Evolutionary conservation across 192 early-diverging fungal species (phyloP).

Genomic region (Spizellomyces punctatus): DNA sequence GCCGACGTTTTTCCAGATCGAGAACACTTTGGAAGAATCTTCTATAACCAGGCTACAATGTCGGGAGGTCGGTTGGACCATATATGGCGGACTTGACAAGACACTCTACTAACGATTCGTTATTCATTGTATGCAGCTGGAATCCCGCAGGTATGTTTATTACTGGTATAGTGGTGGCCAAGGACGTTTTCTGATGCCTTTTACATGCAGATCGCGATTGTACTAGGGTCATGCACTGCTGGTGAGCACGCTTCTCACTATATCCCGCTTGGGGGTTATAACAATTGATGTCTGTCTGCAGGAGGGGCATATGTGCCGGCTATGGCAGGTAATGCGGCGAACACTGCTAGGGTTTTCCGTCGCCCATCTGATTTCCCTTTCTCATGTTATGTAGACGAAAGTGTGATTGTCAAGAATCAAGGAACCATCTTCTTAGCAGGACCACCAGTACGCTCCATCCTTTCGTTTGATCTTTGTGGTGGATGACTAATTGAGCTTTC

Average conservation of each 20-base stretch:
- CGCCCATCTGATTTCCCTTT: too few relatives aligned
- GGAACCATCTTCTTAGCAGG: constrained; percentile 97
- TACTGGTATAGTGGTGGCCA: neutral
- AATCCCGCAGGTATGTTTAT: constrained; percentile 71
- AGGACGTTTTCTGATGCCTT: neutral
- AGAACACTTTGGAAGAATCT: constrained; percentile 87
- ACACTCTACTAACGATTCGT: too few relatives aligned
- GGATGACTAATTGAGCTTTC: neutral
- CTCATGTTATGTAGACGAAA: constrained; percentile 65
- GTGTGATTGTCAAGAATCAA: constrained; percentile 92
- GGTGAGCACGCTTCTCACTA: constrained; percentile 44
- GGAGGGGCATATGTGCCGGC: constrained; percentile 94
- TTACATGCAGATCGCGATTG: constrained; percentile 74
- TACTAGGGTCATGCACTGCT: constrained; percentile 96
- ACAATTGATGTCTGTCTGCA: constrained; percentile 15
- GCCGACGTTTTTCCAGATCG: constrained; percentile 96
- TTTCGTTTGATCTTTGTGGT: neutral
- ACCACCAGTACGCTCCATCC: constrained; percentile 63
- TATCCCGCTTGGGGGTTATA: neutral
- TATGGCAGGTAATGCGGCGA: constrained; percentile 57
- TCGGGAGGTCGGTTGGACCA: constrained; percentile 38
- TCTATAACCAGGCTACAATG: constrained; percentile 85
- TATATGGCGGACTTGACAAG: too few relatives aligned
- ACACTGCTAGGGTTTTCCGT: too few relatives aligned
- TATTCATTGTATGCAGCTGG: constrained; percentile 42